These are phyloP conservation scores for Wickerhamomyces chaumierensis DNA, from an alignment of 805 yeast species.

Conservation along the genomic window DNA sequence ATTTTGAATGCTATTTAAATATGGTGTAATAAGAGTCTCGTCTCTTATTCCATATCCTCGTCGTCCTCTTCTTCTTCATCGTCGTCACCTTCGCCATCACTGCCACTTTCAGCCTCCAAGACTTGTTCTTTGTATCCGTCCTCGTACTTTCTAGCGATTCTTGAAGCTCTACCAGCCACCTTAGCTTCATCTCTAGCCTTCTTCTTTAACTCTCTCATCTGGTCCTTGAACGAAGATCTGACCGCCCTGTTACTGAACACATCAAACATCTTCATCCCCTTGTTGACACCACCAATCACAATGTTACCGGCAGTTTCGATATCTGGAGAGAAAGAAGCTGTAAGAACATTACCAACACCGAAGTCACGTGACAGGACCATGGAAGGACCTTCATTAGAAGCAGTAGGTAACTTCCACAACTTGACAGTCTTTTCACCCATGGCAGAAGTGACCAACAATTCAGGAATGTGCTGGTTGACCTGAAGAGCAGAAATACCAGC, in stretches of 20 bases:
- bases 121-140: conserved; percentile 41
- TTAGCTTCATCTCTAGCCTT: conserved; percentile 48
- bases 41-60: neutral
- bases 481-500: conserved; percentile 80
- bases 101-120: conserved; percentile 51
- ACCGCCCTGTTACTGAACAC: conserved; percentile 73
- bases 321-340: conserved; percentile 78
- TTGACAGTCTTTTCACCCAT: conserved; percentile 83
- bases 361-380: conserved; percentile 87
- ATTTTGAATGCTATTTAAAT: too few species aligned
- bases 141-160: conserved; percentile 66
- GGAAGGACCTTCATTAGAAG: conserved; percentile 43
- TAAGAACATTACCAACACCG: conserved; percentile 86
- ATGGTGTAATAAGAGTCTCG: neutral
- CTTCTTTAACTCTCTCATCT: conserved; percentile 41
- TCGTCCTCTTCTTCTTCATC: conserved; percentile 23
- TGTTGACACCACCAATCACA: conserved; percentile 77
- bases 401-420: conserved; percentile 67
- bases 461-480: conserved; percentile 54
- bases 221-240: conserved; percentile 52
- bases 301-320: conserved; percentile 75
- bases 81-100: conserved; percentile 49
- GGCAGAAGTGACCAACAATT: conserved; percentile 76
- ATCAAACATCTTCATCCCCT: conserved; percentile 89
- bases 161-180: conserved; percentile 47